phyloP scores from a whole-genome alignment of 2,329 filamentous ascomycete species.

The Xylogone sp. region DNA sequence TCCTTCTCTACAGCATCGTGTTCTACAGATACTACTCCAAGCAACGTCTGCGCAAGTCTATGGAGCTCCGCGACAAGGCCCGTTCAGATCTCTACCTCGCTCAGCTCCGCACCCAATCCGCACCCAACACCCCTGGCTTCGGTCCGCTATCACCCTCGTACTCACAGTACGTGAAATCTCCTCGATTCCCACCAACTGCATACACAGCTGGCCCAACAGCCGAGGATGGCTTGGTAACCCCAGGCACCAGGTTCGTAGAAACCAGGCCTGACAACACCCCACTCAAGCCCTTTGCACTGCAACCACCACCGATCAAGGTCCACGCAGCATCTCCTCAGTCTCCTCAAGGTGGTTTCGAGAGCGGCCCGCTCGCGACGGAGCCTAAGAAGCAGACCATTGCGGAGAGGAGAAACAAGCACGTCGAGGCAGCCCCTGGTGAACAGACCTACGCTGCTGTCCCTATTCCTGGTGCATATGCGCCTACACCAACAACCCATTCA shows the following conservation, averaged over 20 bases:
- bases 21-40: slow-evolving; percentile 99
- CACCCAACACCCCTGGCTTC: slow-evolving; percentile 91
- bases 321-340: slow-evolving; percentile 73
- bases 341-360: slow-evolving; percentile 58
- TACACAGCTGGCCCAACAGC: slow-evolving; percentile 50
- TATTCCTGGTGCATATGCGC: slow-evolving; percentile 78
- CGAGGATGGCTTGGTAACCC: slow-evolving; percentile 47
- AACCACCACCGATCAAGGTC: slow-evolving; percentile 76
- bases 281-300: slow-evolving; percentile 73
- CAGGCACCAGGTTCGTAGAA: slow-evolving; percentile 48
- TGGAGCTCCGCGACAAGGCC: slow-evolving; percentile 92
- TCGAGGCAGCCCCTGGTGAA: slow-evolving; percentile 72
- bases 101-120: slow-evolving; percentile 78
- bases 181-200: slow-evolving; percentile 55
- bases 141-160: slow-evolving; percentile 62
- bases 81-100: slow-evolving; percentile 93
- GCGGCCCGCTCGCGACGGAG: slow-evolving; percentile 29
- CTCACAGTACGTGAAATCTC: slow-evolving; percentile 35
- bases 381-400: slow-evolving; percentile 8
- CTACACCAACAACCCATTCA: slow-evolving; percentile 33
- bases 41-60: slow-evolving; percentile 90
- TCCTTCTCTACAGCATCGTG: slow-evolving; percentile 87
- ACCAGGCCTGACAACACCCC: slow-evolving; percentile 60
- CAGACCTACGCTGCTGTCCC: slow-evolving; percentile 81
- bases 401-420: slow-evolving; percentile 53